Evolutionary conservation across 345 rosid genomes (phyloP).

Genomic region (Brassica nigra): DNA sequence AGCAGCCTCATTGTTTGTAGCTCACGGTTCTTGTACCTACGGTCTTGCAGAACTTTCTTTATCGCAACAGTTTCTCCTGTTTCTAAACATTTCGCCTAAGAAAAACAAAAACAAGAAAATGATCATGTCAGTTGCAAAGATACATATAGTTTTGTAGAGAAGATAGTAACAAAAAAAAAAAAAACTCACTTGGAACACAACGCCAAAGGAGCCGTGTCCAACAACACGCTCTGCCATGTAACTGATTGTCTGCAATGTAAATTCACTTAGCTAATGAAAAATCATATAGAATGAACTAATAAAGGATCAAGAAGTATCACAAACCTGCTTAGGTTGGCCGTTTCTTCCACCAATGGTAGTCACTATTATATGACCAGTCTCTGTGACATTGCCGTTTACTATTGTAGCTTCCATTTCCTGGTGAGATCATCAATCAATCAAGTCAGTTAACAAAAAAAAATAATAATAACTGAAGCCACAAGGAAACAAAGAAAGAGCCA

Average conservation of each 20-base stretch:
- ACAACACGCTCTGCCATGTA: conserved; percentile 99
- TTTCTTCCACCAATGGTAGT: conserved; percentile 96
- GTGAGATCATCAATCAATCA: neutral
- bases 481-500: neutral
- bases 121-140: neutral
- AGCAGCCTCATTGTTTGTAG: conserved; percentile 97
- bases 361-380: conserved; percentile 93
- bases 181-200: conserved; percentile 86
- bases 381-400: conserved; percentile 85
- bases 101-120: neutral
- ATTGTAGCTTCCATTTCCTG: conserved; percentile 96
- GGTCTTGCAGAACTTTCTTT: conserved; percentile 95
- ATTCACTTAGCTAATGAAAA: neutral
- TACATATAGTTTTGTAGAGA: neutral
- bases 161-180: neutral
- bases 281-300: neutral
- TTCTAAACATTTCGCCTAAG: conserved; percentile 91
- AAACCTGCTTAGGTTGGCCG: conserved; percentile 95
- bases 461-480: neutral
- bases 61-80: conserved; percentile 96
- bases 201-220: conserved; percentile 94
- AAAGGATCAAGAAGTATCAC: neutral
- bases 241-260: conserved; percentile 74
- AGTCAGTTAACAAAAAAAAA: neutral
- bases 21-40: conserved; percentile 95